Base-by-base conservation (phyloP, 148 eudicot genomes). In the Camellia granthamiana region DNA sequence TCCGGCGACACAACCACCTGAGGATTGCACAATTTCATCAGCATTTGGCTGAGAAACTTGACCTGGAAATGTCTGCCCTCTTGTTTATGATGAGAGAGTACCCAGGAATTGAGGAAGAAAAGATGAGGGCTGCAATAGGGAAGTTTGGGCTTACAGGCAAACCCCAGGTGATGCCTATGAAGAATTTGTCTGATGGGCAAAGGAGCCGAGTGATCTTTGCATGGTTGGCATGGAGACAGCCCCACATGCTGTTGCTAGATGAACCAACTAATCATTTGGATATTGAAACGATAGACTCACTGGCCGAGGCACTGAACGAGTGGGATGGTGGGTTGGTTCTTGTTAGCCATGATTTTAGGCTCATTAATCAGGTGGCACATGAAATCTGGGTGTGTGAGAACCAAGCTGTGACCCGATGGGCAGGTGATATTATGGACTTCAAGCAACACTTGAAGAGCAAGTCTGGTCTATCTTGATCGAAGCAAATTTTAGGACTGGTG, bases 191-290 rank as follows among this genome's bases (percentile, higher is more conserved):
- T 2, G 97, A 94, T 60, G 97, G 97, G 10, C 94, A 92, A 67
- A 91, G 84, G 81, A 90, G 94, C 55, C 78, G 97, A 5, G 97
- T 91, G 64, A 91, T 94, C 15, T 94, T 94, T 82, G 92, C 98
- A 1, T 94, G 97, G 98, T 77, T 94, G 81, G 98, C 97, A 0
- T 94, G 77, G 46, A 84, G 97, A 75, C 92, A 89, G 75, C 98
- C 97, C 7, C 95, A 94, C 4, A 85, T 94, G 97, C 81, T 94
- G 80, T 82, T 94, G 80, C 69, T 94, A 55, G 98, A 94, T 79
- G 98, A 94, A 84, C 98, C 98, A 9, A 94, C 98, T 23, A 94
- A 94, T 79, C 98, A 94, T 79, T 86, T 94, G 92, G 98, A 94
- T 83, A 90, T 94, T 47, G 96, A 94, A 88, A 94, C 96, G 0